Evolutionary conservation across 129 eudicot genomes (phyloP).

Genomic region (Saposhnikovia divaricata): DNA sequence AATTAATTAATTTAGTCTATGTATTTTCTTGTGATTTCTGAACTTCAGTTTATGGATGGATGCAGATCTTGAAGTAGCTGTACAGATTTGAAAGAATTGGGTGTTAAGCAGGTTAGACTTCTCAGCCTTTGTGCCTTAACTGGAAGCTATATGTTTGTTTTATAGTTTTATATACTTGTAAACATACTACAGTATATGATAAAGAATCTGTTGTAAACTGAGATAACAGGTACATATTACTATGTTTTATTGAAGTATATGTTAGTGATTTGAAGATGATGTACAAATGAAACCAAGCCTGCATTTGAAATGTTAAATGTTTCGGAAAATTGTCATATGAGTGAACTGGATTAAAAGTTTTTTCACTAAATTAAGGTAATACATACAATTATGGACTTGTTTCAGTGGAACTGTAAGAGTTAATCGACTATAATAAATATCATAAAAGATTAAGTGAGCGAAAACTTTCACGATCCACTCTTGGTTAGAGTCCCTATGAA

Average conservation of each 20-base stretch:
- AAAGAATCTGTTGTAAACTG: neutral
- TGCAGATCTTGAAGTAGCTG: slow-evolving; percentile 31
- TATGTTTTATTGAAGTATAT: neutral
- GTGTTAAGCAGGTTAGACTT: slow-evolving; percentile 25
- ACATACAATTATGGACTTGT: neutral
- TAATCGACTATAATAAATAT: slow-evolving; percentile 15
- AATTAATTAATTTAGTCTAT: neutral
- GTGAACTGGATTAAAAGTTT: neutral
- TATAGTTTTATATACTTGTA: neutral
- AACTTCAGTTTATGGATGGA: slow-evolving; percentile 19
- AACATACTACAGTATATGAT: neutral
- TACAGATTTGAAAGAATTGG: slow-evolving; percentile 21
- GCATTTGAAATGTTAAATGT: neutral
- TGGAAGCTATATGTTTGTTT: neutral
- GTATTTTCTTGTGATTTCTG: slow-evolving; percentile 9
- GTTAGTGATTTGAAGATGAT: neutral
- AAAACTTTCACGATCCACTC: slow-evolving; percentile 22
- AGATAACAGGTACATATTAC: neutral
- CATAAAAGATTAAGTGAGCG: slow-evolving; percentile 11
- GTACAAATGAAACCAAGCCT: neutral
- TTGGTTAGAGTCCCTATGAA: slow-evolving; percentile 32
- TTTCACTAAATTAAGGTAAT: neutral
- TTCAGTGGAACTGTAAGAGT: slow-evolving; percentile 13
- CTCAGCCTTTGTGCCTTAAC: neutral
- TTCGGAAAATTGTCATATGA: neutral